A percentile compares a stretch with the other conserved stretches of the same genome.
Conservation (phyloP, 352 stramenopile species). For the Elongisporangium undulatum region DNA sequence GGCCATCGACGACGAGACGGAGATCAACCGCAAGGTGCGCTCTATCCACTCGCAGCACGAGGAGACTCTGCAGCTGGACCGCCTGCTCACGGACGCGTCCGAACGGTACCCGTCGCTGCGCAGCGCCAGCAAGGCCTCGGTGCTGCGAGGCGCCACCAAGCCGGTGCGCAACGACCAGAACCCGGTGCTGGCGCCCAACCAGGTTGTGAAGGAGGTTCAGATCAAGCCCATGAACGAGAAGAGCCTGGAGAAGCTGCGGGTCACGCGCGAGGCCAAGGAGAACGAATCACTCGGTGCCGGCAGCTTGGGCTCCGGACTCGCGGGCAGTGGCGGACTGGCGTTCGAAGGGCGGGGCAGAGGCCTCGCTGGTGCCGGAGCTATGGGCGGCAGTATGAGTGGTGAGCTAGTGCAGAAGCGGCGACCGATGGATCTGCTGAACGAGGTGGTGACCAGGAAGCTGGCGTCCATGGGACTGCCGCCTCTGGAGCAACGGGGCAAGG, state of each 20-base stretch:
- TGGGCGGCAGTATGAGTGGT: slow-evolving; percentile 18
- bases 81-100: slow-evolving; percentile 40
- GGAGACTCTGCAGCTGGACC: slow-evolving; percentile 75
- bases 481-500: slow-evolving; percentile 38
- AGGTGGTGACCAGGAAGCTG: slow-evolving; percentile 35
- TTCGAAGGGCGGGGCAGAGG: slow-evolving; percentile 13
- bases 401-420: slow-evolving; percentile 54
- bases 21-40: slow-evolving; percentile 60
- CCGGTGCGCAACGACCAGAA: slow-evolving; percentile 66
- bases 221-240: slow-evolving; percentile 88
- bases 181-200: slow-evolving; percentile 50
- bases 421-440: slow-evolving; percentile 62
- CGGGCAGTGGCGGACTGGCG: slow-evolving; percentile 8
- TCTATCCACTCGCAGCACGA: slow-evolving; percentile 72
- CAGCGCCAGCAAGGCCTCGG: slow-evolving; percentile 54
- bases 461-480: slow-evolving; percentile 13
- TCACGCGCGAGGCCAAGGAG: slow-evolving; percentile 66
- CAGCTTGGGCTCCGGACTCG: slow-evolving; percentile 2
- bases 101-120: slow-evolving; percentile 65
- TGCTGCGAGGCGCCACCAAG: slow-evolving; percentile 55
- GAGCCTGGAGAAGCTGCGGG: slow-evolving; percentile 78
- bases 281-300: slow-evolving; percentile 19
- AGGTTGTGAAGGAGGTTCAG: slow-evolving; percentile 86
- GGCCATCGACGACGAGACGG: slow-evolving; percentile 63
- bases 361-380: slow-evolving; percentile 14